Evolutionary conservation across 2,329 filamentous ascomycete species (phyloP).

Genomic region (Aspergillus nomiae): DNA sequence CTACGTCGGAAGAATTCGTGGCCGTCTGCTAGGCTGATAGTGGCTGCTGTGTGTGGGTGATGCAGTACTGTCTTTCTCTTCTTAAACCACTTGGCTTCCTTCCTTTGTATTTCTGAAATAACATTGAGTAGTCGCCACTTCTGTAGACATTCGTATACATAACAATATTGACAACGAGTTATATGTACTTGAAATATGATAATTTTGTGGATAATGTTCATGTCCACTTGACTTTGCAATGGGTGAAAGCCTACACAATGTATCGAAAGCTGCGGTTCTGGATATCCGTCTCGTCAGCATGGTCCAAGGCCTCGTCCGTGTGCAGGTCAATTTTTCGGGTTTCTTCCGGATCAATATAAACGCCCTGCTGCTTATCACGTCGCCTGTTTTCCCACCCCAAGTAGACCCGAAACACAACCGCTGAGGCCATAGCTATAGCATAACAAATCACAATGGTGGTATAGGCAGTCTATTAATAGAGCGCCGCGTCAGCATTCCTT

Average conservation of each 20-base stretch:
- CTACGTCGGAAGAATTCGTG: background rate
- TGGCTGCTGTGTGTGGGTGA: background rate
- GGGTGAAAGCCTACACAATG: constrained; percentile 13
- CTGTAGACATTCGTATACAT: background rate
- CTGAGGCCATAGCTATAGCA: constrained; percentile 19
- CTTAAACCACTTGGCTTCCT: background rate
- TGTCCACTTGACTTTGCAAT: background rate
- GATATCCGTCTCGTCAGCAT: constrained; percentile 23
- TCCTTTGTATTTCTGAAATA: background rate
- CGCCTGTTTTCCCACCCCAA: constrained; percentile 15
- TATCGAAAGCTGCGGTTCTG: constrained; percentile 24
- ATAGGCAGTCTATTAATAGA: constrained; percentile 19
- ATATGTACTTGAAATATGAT: accelerated
- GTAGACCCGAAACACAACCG: constrained; percentile 14
- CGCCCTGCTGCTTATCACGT: constrained; percentile 17
- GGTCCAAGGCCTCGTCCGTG: constrained; percentile 16
- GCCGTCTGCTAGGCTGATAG: background rate
- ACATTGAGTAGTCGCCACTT: background rate
- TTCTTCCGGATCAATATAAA: constrained; percentile 18
- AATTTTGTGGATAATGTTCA: background rate
- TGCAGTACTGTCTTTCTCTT: background rate
- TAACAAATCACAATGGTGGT: constrained; percentile 24
- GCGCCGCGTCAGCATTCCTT: background rate
- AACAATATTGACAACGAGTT: background rate
- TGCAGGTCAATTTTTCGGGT: constrained; percentile 11